Base-by-base conservation (phyloP, 2,329 filamentous ascomycete species). In the Teratosphaeriaceae sp. region DNA sequence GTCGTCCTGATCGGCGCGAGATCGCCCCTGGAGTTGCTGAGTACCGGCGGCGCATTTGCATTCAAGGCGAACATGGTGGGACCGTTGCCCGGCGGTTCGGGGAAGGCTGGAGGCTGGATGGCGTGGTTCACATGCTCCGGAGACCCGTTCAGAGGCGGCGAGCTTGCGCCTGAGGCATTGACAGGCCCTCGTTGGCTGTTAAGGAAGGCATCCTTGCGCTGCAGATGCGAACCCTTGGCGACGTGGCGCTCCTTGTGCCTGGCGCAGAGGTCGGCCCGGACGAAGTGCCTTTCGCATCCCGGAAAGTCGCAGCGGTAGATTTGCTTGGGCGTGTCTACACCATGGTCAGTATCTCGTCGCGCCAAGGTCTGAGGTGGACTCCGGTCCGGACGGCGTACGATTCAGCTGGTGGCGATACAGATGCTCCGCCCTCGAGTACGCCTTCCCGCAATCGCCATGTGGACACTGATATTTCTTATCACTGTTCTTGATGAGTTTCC, bases 321-420 rank as follows among this genome's bases (percentile, higher is more conserved):
- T 61, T 94, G 87, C 67, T 96, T 96, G 15, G 90, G 90, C 44
- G 86, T 84, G 67, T 97, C 85, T 88, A 44, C 15, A 15, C 6
- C 20, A 3, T 12, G 12, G 18, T 38, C 24, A 39, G 13, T 19
- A 39, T 24, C 18, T 9, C 18, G 19, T 35, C 16, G 11, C 18
- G 24, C 35, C 22, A 3, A 12, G 7, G 5, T 7, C 5, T 19
- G 12, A 29, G 7, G 22, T 3, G 27, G 37, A 39, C 37, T 27
- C 16, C 16, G 8, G 13, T 11, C 15, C 15, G 36, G 24, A 35
- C 16, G 2, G 71, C 80, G 65, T 73, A 88, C 85, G 92, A 63
- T 98, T 98, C 54, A 97, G 70, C 68, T 97, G 89, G 67, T 97
- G 90, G 35, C 92, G 81, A 68, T 96, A 96, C 70, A 98, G 72